Evolutionary conservation across 23 red algal species (phyloP).

Genomic region (Pyropia yezoensis): DNA sequence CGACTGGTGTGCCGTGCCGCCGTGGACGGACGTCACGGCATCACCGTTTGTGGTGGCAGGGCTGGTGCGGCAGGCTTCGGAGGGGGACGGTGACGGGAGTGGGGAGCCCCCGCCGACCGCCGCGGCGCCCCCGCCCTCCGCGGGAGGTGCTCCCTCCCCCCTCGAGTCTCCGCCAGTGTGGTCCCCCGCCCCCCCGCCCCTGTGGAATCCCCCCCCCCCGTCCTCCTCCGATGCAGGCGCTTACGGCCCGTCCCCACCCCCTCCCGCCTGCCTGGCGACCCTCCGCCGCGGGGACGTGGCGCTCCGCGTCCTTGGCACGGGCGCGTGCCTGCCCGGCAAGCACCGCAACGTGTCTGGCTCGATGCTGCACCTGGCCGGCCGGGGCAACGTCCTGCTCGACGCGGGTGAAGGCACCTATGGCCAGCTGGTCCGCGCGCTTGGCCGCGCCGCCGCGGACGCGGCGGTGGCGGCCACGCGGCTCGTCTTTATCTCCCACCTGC

Average conservation of each 20-base stretch:
- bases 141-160: too few relatives aligned
- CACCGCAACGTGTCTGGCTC: conserved; percentile 78
- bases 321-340: conserved; percentile 73
- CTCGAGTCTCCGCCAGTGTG: too few relatives aligned
- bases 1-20: background rate
- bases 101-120: too few relatives aligned
- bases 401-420: conserved; percentile 95
- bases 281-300: conserved; percentile 11
- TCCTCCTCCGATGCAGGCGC: too few relatives aligned
- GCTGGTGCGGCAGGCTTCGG: too few relatives aligned
- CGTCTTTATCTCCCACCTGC: conserved; percentile 94
- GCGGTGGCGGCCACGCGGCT: conserved; percentile 19
- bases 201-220: too few relatives aligned
- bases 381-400: conserved; percentile 75
- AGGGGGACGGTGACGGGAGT: too few relatives aligned
- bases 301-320: conserved; percentile 81
- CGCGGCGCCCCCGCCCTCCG: too few relatives aligned
- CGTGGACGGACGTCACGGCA: too few relatives aligned
- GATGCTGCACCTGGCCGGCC: conserved; percentile 59
- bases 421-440: conserved; percentile 78
- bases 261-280: conserved; percentile 10
- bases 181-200: too few relatives aligned
- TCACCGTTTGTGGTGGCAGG: too few relatives aligned
- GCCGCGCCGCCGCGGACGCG: conserved; percentile 16
- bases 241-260: too few relatives aligned